Conservation (phyloP, 805 yeast genomes). For the Millerozyma miso region DNA sequence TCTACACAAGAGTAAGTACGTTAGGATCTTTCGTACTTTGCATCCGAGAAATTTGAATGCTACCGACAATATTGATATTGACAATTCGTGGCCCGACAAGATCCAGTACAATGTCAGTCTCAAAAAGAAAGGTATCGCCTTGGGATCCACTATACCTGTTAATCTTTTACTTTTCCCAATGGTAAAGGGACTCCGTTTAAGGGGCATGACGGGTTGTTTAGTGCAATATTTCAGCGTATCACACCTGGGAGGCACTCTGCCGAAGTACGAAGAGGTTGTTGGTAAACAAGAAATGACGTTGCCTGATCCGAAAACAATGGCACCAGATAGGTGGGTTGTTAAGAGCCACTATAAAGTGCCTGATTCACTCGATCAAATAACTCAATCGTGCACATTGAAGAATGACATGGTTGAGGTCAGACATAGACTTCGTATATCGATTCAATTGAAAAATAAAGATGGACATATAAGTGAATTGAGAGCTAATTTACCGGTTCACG, state of each 20-base stretch:
- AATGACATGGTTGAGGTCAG: constrained; percentile 40
- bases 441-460: constrained; percentile 43
- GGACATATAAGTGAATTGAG: constrained; percentile 51
- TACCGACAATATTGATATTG: constrained; percentile 42
- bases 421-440: constrained; percentile 42
- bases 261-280: constrained; percentile 33
- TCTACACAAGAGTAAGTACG: constrained; percentile 28
- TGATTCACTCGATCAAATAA: constrained; percentile 30
- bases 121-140: constrained; percentile 41
- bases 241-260: constrained; percentile 34
- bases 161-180: constrained; percentile 44
- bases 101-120: constrained; percentile 46
- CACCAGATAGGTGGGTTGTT: constrained; percentile 43
- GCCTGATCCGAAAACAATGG: constrained; percentile 13
- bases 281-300: constrained; percentile 23
- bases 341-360: constrained; percentile 41
- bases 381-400: constrained; percentile 40
- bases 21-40: constrained; percentile 43
- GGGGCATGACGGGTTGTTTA: constrained; percentile 18
- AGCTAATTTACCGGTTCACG: constrained; percentile 46
- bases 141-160: constrained; percentile 43
- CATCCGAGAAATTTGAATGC: constrained; percentile 36
- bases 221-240: constrained; percentile 32
- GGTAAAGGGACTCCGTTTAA: constrained; percentile 38
- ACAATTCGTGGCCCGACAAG: constrained; percentile 51